These are phyloP conservation scores for Candida anutae DNA, from an alignment of 1,139 yeast genomes.

Conservation along the genomic window DNA sequence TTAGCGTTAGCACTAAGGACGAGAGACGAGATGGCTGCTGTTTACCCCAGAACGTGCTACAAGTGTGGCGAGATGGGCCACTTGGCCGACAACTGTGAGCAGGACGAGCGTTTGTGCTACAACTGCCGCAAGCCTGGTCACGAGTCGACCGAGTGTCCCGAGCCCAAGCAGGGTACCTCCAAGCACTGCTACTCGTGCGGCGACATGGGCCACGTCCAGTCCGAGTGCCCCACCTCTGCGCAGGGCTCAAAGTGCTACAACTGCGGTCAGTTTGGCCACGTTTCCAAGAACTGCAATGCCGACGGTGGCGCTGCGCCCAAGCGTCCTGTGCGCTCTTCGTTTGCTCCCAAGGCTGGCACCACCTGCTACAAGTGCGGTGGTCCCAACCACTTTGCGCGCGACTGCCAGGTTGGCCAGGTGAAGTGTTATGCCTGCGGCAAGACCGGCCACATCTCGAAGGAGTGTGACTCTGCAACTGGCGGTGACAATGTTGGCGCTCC, in stretches of 20 bases:
- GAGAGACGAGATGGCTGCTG: constrained; percentile 54
- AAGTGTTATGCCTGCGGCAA: constrained; percentile 93
- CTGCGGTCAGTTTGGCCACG: constrained; percentile 76
- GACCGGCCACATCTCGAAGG: constrained; percentile 82
- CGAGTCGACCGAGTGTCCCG: constrained; percentile 80
- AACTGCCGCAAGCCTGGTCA: constrained; percentile 91
- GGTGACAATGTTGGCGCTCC: constrained; percentile 29
- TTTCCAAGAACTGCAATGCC: constrained; percentile 63
- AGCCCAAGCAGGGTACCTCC: constrained; percentile 73
- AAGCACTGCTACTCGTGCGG: constrained; percentile 91
- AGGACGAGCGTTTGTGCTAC: constrained; percentile 81
- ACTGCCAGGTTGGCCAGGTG: constrained; percentile 68
- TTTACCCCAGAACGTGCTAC: constrained; percentile 80
- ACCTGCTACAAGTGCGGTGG: constrained; percentile 92
- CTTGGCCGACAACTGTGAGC: constrained; percentile 80
- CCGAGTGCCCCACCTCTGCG: constrained; percentile 52
- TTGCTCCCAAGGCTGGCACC: constrained; percentile 27
- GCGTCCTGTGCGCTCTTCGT: constrained; percentile 9
- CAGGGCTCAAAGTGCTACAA: constrained; percentile 46
- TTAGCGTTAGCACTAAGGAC: too few relatives aligned
- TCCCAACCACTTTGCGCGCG: constrained; percentile 88
- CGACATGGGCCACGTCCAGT: constrained; percentile 61
- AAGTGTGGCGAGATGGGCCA: constrained; percentile 93
- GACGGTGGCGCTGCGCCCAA: constrained; percentile 12
- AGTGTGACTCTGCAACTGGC: constrained; percentile 50